phyloP scores from a whole-genome alignment of 345 rosid genomes.

The Sapria himalayana region DNA sequence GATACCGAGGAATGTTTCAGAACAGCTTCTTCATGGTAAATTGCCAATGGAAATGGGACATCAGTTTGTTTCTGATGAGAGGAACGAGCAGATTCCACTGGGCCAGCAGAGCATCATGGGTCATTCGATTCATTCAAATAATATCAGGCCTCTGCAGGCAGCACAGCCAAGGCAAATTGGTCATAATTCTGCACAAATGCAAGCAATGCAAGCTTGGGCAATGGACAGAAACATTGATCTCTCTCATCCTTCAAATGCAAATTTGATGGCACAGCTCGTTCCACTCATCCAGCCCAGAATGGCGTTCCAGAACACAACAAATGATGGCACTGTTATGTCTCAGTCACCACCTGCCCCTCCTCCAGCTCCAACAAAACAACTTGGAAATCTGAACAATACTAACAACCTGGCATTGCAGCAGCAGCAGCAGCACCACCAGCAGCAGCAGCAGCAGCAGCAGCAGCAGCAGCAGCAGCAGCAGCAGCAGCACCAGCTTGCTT shows the following conservation, averaged over 20 bases:
- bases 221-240: constrained; percentile 70
- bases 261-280: constrained; percentile 59
- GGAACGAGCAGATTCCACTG: constrained; percentile 35
- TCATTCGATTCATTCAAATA: constrained; percentile 34
- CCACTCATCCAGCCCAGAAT: constrained; percentile 69
- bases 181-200: constrained; percentile 64
- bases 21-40: constrained; percentile 41
- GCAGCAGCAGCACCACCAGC: constrained; percentile 47
- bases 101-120: constrained; percentile 33
- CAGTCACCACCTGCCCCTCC: constrained; percentile 42
- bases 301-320: constrained; percentile 56
- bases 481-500: constrained; percentile 47
- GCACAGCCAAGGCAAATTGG: constrained; percentile 36
- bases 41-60: constrained; percentile 43
- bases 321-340: constrained; percentile 26
- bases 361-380: constrained; percentile 40
- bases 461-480: constrained; percentile 44
- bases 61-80: constrained; percentile 29
- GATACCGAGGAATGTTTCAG: constrained; percentile 50
- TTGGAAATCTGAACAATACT: constrained; percentile 56
- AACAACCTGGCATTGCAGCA: constrained; percentile 71
- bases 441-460: constrained; percentile 21
- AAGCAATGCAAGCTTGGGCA: constrained; percentile 74
- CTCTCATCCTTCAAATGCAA: constrained; percentile 81
- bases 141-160: constrained; percentile 49